These are phyloP conservation scores for Saccharomycopsis fibuligera DNA, from an alignment of 805 yeast genomes.

Conservation along the genomic window DNA sequence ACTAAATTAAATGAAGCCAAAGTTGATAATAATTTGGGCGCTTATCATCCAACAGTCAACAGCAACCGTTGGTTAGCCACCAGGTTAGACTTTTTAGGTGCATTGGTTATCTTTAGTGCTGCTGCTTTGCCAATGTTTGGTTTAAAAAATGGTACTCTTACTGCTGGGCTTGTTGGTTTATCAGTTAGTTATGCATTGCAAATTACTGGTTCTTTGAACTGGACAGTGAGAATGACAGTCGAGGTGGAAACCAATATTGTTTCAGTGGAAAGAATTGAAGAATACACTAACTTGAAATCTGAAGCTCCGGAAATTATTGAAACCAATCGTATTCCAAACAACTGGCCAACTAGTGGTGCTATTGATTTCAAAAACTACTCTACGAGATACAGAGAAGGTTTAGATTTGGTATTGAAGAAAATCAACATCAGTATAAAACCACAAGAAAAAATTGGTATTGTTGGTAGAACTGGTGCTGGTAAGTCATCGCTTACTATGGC, in stretches of 20 bases:
- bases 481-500: slow-evolving; percentile 83
- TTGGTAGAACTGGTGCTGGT: slow-evolving; percentile 97
- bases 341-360: slow-evolving; percentile 73
- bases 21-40: slow-evolving; percentile 83
- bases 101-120: slow-evolving; percentile 79
- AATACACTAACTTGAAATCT: slow-evolving; percentile 69
- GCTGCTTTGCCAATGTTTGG: slow-evolving; percentile 75
- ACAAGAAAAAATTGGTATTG: slow-evolving; percentile 86
- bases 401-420: slow-evolving; percentile 71
- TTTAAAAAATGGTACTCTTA: slow-evolving; percentile 58
- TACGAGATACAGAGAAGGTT: slow-evolving; percentile 76
- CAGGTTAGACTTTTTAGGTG: slow-evolving; percentile 85
- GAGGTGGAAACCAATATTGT: slow-evolving; percentile 97
- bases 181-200: slow-evolving; percentile 90
- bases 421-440: slow-evolving; percentile 60
- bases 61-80: slow-evolving; percentile 98
- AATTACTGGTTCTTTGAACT: slow-evolving; percentile 86
- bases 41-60: slow-evolving; percentile 85
- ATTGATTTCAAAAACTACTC: slow-evolving; percentile 66
- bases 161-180: slow-evolving; percentile 91
- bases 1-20: slow-evolving; percentile 56
- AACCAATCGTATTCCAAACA: slow-evolving; percentile 55
- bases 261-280: slow-evolving; percentile 90
- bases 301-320: slow-evolving; percentile 78
- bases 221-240: slow-evolving; percentile 98